Base-by-base conservation (phyloP, 495 filamentous ascomycete genomes). In the Aspergillus panamensis region DNA sequence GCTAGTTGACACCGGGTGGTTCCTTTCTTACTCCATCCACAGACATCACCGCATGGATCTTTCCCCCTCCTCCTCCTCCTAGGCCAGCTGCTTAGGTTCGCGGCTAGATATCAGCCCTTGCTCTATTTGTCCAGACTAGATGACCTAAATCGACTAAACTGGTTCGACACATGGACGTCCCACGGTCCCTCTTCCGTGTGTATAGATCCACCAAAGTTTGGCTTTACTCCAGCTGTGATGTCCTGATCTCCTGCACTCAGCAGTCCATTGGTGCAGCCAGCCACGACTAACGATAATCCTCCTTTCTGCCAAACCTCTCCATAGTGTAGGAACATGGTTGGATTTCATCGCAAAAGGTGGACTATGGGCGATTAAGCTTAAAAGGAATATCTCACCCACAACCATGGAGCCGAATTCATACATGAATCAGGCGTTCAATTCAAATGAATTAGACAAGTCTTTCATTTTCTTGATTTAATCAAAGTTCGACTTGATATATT, bases 251-350 rank as follows among this genome's bases (percentile, higher is more conserved):
- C 58, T 39, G 57, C 63, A 58, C 62, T 58, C 62, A 57, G 51
- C 58, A 42, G 19, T 66, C 65, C 51, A 69, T 72, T 69, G 65
- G 66, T 61, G 61, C 66, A 69, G 65, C 66, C 64, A 54, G 57
- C 62, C 63, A 66, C 69, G 62, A 32, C 57, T 53, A 20, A 60
- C 43, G 63, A 69, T 74, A 65, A 72, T 73, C 63, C 58, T 70
- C 57, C 60, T 58, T 39, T 58, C 42, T 44, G 39, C 55, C 51
- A 30, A 33, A 51, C 16, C 21, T 37, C 48, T 43, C 43, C 37
- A 29, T 31, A 40, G 20, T 35, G 29, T 30, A 20, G 12, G 47
- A 33, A 12, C 21, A 55, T 51, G 47, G 37, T 21, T 19, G 19
- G 43, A 59, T 56, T 62, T 63, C 59, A 58, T 58, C 65, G 44